Percentiles rank a stretch among this genome's conserved stretches.
Evolutionary conservation across 2,329 filamentous ascomycete genomes (phyloP).

Genomic region (Penicillium sp.): DNA sequence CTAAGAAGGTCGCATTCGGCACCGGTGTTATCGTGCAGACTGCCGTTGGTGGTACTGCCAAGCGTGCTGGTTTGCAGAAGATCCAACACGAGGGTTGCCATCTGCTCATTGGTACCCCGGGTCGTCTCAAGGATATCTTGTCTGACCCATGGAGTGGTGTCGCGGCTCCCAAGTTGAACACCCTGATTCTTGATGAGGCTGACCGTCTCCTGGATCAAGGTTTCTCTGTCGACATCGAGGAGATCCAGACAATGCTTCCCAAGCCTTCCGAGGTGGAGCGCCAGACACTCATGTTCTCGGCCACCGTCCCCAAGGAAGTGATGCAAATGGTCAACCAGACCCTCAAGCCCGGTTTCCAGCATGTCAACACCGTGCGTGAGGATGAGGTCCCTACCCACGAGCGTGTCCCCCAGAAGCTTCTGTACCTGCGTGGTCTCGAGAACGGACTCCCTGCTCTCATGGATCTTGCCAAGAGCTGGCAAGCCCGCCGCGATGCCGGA

Average conservation of each 20-base stretch:
- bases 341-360: slow-evolving; percentile 82
- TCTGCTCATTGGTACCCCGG: slow-evolving; percentile 86
- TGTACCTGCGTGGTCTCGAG: slow-evolving; percentile 67
- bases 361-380: slow-evolving; percentile 81
- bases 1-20: slow-evolving; percentile 63
- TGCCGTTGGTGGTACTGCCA: slow-evolving; percentile 91
- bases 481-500: slow-evolving; percentile 44
- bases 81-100: slow-evolving; percentile 80
- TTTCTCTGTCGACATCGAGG: slow-evolving; percentile 66
- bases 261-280: slow-evolving; percentile 63
- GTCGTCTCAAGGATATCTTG: slow-evolving; percentile 80
- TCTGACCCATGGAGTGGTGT: slow-evolving; percentile 65
- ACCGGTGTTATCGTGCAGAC: slow-evolving; percentile 71
- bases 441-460: slow-evolving; percentile 76
- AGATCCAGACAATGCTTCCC: slow-evolving; percentile 67
- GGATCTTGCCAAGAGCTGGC: slow-evolving; percentile 70
- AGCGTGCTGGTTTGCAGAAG: slow-evolving; percentile 64
- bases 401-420: slow-evolving; percentile 76
- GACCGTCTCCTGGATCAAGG: slow-evolving; percentile 68
- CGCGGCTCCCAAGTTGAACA: slow-evolving; percentile 61
- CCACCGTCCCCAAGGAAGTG: slow-evolving; percentile 84
- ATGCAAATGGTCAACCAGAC: slow-evolving; percentile 75
- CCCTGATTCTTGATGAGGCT: slow-evolving; percentile 67
- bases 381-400: slow-evolving; percentile 85
- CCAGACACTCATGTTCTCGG: slow-evolving; percentile 94